Percentiles rank a stretch among this genome's conserved stretches.
Conservation (phyloP, 148 eudicot genomes). For the Rhododendron mucronatum region DNA sequence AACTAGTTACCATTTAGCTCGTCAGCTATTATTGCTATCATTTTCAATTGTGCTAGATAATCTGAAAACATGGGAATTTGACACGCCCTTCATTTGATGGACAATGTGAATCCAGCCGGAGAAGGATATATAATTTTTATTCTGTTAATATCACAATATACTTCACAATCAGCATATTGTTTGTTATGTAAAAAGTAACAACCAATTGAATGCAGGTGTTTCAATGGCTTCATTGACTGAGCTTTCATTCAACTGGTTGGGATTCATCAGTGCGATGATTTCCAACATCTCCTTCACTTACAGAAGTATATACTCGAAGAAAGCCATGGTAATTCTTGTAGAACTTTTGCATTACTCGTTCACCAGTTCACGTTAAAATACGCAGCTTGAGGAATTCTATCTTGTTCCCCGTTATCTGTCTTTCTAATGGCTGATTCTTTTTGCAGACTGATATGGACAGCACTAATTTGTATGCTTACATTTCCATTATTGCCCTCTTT, state of each 20-base stretch:
- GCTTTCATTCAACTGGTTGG: constrained; percentile 92
- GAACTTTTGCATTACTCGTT: constrained; percentile 6
- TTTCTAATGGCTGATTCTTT: constrained; percentile 2
- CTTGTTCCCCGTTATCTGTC: neutral
- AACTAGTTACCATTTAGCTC: neutral
- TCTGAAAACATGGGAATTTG: neutral
- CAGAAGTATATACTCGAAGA: constrained; percentile 97
- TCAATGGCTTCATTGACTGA: constrained; percentile 97
- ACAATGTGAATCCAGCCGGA: neutral
- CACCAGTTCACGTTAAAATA: neutral
- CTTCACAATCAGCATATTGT: neutral
- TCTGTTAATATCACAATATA: neutral
- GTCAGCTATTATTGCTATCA: neutral
- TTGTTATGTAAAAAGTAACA: neutral
- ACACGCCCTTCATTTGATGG: neutral
- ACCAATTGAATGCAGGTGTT: constrained; percentile 60
- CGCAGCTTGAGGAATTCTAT: neutral
- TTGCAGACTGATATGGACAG: constrained; percentile 99
- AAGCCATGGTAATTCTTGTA: constrained; percentile 70
- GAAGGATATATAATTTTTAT: neutral
- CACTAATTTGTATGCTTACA: constrained; percentile 95
- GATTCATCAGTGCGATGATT: constrained; percentile 96
- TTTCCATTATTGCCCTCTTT: constrained; percentile 86
- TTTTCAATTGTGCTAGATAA: neutral
- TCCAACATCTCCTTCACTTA: constrained; percentile 98